phyloP scores from a whole-genome alignment of 1,284 basidiomycete species.

The Irpex sp. region DNA sequence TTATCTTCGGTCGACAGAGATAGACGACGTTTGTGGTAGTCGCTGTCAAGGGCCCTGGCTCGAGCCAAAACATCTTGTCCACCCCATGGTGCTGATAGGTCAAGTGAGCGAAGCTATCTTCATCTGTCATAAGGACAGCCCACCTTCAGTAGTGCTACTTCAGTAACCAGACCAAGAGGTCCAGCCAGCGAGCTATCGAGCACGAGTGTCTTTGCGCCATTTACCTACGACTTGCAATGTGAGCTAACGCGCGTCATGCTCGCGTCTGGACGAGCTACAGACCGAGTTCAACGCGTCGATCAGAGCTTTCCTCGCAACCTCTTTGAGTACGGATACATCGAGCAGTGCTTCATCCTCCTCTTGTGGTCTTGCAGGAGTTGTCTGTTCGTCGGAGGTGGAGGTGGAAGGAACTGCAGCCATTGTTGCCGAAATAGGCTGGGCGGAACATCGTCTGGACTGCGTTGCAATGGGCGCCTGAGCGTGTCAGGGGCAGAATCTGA shows the following conservation, averaged over 20 bases:
- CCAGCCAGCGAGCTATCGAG: constrained; percentile 88
- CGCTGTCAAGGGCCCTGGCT: constrained; percentile 79
- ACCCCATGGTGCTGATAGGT: constrained; percentile 86
- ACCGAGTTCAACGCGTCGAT: constrained; percentile 84
- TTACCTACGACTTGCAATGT: constrained; percentile 54
- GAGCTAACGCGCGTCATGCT: constrained; percentile 2
- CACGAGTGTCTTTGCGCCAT: constrained; percentile 94
- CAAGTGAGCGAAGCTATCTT: neutral
- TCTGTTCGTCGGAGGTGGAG: constrained; percentile 21
- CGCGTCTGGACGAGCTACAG: constrained; percentile 21
- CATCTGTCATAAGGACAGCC: constrained; percentile 13
- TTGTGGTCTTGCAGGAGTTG: constrained; percentile 18
- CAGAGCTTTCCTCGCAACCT: constrained; percentile 72
- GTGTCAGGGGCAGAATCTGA: neutral
- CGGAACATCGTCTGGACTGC: constrained; percentile 1
- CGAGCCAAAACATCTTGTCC: constrained; percentile 99
- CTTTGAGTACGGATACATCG: constrained; percentile 72
- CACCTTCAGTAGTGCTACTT: constrained; percentile 90
- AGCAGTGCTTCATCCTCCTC: constrained; percentile 38
- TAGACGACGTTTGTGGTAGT: constrained; percentile 91
- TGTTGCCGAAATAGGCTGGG: neutral
- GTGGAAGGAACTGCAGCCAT: constrained; percentile 26
- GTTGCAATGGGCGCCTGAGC: neutral
- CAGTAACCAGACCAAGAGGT: constrained; percentile 89
- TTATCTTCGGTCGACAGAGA: constrained; percentile 86